phyloP scores from a whole-genome alignment of 2,329 filamentous ascomycete genomes.

The Ceratocystis albifundus region DNA sequence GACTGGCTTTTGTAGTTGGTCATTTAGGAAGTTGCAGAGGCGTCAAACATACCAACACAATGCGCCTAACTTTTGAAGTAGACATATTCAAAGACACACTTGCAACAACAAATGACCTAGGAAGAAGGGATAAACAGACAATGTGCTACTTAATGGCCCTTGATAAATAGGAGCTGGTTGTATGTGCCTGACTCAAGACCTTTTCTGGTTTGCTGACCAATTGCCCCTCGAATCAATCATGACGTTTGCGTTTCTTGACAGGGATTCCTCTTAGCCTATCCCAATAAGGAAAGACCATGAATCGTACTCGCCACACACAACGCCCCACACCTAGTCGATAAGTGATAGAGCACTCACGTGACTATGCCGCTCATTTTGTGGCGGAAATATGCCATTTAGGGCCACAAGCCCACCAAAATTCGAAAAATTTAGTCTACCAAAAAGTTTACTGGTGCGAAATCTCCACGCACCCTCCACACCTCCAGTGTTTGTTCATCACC shows the following conservation, averaged over 20 bases:
- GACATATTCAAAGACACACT: constrained; percentile 19
- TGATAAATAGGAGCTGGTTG: neutral
- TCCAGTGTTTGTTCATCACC: constrained; percentile 23
- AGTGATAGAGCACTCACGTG: constrained; percentile 17
- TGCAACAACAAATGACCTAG: neutral
- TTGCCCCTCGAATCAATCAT: constrained; percentile 7
- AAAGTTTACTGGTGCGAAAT: constrained; percentile 22
- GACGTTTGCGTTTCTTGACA: constrained; percentile 5
- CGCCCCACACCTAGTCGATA: constrained; percentile 17
- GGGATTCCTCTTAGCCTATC: constrained; percentile 5
- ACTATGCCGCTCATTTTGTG: constrained; percentile 12
- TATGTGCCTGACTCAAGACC: constrained; percentile 4
- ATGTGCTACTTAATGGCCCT: neutral
- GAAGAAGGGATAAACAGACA: neutral
- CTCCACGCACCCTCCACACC: constrained; percentile 21
- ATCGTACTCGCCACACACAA: neutral
- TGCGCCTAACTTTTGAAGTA: constrained; percentile 53
- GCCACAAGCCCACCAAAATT: constrained; percentile 23
- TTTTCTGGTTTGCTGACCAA: constrained; percentile 3
- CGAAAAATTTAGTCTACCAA: constrained; percentile 21
- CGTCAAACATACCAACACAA: constrained; percentile 51
- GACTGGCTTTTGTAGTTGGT: too few relatives aligned
- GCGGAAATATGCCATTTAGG: constrained; percentile 22
- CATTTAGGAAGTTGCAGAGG: neutral
- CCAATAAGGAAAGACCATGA: constrained; percentile 8